Conservation (phyloP, 805 yeast genomes). For the Suhomyces sp. region DNA sequence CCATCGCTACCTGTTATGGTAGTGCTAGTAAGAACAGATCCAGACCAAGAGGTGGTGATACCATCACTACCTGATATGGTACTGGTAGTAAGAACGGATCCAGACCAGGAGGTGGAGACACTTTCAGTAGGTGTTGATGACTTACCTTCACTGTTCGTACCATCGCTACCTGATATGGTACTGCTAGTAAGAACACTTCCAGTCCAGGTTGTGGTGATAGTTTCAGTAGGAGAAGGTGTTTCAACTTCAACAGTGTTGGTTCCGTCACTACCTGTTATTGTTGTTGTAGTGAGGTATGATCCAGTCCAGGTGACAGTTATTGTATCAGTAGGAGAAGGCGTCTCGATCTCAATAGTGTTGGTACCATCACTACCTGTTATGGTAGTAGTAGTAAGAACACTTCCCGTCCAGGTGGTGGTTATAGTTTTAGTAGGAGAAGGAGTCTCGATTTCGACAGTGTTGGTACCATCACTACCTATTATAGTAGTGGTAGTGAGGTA, state of each 20-base stretch:
- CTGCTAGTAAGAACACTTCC: slow-evolving; percentile 10
- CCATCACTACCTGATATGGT: slow-evolving; percentile 12
- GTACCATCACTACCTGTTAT: slow-evolving; percentile 7
- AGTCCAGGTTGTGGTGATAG: slow-evolving; percentile 17
- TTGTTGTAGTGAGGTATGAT: slow-evolving; percentile 2
- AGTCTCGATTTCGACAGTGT: slow-evolving; percentile 13
- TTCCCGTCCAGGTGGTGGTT: slow-evolving; percentile 11
- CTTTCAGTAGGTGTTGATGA: slow-evolving; percentile 15
- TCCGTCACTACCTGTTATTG: slow-evolving; percentile 9
- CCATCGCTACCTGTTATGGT: slow-evolving; percentile 7
- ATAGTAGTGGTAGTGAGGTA: slow-evolving; percentile 6
- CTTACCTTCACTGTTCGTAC: too few species aligned
- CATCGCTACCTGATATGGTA: slow-evolving; percentile 7
- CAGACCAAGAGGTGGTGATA: slow-evolving; percentile 16
- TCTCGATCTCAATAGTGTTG: slow-evolving; percentile 12
- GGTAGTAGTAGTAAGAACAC: slow-evolving; percentile 5
- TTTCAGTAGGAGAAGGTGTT: slow-evolving; percentile 16
- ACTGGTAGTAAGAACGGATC: slow-evolving; percentile 2
- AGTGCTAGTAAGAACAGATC: slow-evolving; percentile 9
- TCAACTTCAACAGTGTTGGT: slow-evolving; percentile 13
- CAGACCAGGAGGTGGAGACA: slow-evolving; percentile 10
- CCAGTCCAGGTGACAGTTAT: slow-evolving; percentile 11
- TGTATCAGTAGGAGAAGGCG: slow-evolving; percentile 14
- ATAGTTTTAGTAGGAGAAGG: slow-evolving; percentile 12
- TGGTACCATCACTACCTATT: slow-evolving; percentile 11